Evolutionary conservation across 2,329 filamentous ascomycete species (phyloP).

Genomic region (Colletotrichum spaethianum): DNA sequence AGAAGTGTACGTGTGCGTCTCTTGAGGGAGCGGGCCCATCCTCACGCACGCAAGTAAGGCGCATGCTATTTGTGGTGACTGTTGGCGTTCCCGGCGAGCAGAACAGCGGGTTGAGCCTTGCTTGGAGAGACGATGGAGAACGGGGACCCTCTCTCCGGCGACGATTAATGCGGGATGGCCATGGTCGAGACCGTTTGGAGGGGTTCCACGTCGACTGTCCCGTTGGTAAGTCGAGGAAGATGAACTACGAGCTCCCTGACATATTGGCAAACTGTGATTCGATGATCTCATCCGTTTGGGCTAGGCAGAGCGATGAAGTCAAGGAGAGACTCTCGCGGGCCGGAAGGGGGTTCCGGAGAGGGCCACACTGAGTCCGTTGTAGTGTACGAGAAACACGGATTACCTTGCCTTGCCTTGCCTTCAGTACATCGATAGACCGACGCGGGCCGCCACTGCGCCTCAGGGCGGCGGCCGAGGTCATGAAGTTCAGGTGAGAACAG

Average conservation of each 20-base stretch:
- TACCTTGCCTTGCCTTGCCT: background rate
- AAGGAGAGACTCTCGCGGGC: background rate
- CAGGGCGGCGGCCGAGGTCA: constrained; percentile 11
- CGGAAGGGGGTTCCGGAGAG: background rate
- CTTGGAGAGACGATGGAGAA: constrained; percentile 24
- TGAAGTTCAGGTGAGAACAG: constrained; percentile 21
- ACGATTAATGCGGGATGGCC: constrained; percentile 25
- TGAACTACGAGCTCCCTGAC: background rate
- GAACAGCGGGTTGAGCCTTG: constrained; percentile 5
- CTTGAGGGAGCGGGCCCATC: background rate
- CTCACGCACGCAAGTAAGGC: constrained; percentile 12
- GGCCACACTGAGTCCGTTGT: background rate
- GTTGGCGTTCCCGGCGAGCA: background rate
- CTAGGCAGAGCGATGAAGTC: too few relatives aligned
- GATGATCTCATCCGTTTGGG: background rate
- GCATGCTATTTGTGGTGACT: constrained; percentile 30
- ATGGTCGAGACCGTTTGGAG: constrained; percentile 31
- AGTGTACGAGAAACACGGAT: background rate
- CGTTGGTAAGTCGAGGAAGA: constrained; percentile 2
- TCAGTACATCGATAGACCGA: constrained; percentile 1
- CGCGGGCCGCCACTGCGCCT: constrained; percentile 23
- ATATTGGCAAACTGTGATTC: background rate
- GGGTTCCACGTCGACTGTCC: constrained; percentile 19
- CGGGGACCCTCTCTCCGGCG: constrained; percentile 17
- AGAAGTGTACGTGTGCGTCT: constrained; percentile 21